Evolutionary conservation across 148 eudicot species (phyloP).

Genomic region (Heliosperma pusillum): DNA sequence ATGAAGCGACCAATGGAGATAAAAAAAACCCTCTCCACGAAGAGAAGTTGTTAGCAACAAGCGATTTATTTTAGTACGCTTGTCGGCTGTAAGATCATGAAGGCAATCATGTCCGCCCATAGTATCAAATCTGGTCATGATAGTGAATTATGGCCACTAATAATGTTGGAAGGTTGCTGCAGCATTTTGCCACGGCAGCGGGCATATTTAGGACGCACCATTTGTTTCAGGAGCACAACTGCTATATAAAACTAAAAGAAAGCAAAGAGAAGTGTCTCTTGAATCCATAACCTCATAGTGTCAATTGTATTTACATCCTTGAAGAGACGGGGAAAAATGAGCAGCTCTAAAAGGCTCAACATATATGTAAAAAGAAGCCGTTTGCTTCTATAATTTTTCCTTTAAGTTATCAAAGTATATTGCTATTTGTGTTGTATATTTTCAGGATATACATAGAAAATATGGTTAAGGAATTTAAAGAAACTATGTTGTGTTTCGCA

Average conservation of each 20-base stretch:
- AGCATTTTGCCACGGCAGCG: too few species aligned
- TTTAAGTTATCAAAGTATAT: constrained; percentile 21
- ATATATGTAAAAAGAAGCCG: constrained; percentile 1
- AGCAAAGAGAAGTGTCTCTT: neutral
- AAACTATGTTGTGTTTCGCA: constrained; percentile 1
- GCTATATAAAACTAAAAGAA: neutral
- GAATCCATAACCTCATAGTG: neutral
- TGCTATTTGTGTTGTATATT: neutral
- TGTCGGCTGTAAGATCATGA: too few species aligned
- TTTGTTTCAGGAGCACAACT: neutral
- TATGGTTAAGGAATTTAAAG: constrained; percentile 1
- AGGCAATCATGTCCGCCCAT: too few species aligned
- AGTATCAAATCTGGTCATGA: too few species aligned
- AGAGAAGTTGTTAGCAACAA: neutral
- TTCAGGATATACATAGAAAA: constrained; percentile 21
- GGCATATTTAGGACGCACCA: neutral
- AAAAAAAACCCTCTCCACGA: neutral
- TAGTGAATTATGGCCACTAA: too few species aligned
- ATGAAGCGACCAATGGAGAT: neutral
- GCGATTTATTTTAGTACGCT: neutral
- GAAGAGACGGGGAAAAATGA: neutral
- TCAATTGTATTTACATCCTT: constrained; percentile 13
- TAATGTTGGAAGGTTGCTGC: too few species aligned
- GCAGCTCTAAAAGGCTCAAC: neutral
- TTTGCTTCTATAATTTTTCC: neutral